A percentile compares a stretch with the other conserved stretches of the same genome.
Conservation (phyloP, 768 basidiomycete genomes). For the Boletus fagicola region DNA sequence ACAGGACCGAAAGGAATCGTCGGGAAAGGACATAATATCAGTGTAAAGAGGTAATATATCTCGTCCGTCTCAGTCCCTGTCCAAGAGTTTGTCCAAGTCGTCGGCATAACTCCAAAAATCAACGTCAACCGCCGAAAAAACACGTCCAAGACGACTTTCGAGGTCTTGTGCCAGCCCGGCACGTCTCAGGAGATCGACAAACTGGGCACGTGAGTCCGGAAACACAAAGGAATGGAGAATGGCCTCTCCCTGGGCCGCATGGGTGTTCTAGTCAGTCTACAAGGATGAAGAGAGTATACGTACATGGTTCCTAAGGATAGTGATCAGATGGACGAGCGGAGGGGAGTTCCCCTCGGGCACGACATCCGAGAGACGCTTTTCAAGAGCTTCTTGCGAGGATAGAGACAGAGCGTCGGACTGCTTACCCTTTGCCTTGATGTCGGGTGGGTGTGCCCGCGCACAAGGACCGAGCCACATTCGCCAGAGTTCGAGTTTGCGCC, state of each 20-base stretch:
- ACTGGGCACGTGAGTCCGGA: conserved; percentile 71
- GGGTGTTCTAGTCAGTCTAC: conserved; percentile 9
- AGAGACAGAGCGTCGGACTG: conserved; percentile 37
- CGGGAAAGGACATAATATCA: background rate
- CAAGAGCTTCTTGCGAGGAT: conserved; percentile 5
- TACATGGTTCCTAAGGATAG: conserved; percentile 60
- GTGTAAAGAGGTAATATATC: background rate
- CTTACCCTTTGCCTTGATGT: conserved; percentile 39
- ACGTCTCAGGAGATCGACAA: conserved; percentile 52
- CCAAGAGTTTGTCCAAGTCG: conserved; percentile 8
- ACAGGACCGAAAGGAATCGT: background rate
- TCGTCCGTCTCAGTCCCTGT: conserved; percentile 2
- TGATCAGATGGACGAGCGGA: conserved; percentile 44
- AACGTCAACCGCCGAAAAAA: conserved; percentile 40
- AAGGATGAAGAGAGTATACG: conserved; percentile 28
- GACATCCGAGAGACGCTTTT: conserved; percentile 10
- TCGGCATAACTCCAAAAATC: conserved; percentile 70
- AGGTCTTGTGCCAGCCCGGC: conserved; percentile 42
- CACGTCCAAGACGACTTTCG: conserved; percentile 20
- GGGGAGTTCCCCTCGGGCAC: conserved; percentile 18
- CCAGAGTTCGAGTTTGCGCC: conserved; percentile 77
- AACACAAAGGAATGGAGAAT: conserved; percentile 64
- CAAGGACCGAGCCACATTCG: conserved; percentile 58
- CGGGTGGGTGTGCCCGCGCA: conserved; percentile 7
- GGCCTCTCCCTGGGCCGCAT: conserved; percentile 45